Conservation (phyloP, 768 basidiomycete species). For the Serendipita sp. region DNA sequence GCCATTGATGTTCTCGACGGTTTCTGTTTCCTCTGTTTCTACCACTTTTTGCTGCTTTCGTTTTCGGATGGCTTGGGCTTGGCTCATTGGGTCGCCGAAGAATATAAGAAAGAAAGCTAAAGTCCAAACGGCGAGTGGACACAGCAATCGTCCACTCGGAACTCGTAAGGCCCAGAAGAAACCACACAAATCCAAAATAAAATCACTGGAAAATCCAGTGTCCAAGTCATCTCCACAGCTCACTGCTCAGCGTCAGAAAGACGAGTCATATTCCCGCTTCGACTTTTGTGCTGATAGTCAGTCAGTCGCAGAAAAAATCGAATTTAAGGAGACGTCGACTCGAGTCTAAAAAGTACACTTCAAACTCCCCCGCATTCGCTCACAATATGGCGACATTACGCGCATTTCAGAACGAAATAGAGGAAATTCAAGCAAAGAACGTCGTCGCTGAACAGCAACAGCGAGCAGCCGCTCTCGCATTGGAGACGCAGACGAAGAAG, state of each 20-base stretch:
- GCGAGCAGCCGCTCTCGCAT: conserved; percentile 19
- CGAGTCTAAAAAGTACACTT: too few species aligned
- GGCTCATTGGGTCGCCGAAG: not conserved
- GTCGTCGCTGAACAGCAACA: conserved; percentile 39
- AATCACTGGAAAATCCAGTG: not conserved
- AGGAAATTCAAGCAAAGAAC: conserved; percentile 57
- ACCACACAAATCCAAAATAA: too few species aligned
- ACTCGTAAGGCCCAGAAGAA: too few species aligned
- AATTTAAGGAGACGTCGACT: too few species aligned
- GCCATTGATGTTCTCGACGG: not conserved
- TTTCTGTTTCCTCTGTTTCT: not conserved
- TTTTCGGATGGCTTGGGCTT: not conserved
- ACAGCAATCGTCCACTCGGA: too few species aligned
- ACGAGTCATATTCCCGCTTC: not conserved
- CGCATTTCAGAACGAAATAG: conserved; percentile 52
- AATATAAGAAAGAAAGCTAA: too few species aligned
- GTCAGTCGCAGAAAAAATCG: too few species aligned
- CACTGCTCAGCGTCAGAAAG: not conserved
- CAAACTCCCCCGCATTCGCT: too few species aligned
- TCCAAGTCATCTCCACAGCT: not conserved
- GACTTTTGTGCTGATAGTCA: not conserved
- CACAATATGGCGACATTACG: conserved; percentile 14
- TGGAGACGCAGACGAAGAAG: conserved; percentile 25
- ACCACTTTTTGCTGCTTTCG: not conserved
- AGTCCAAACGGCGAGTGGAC: too few species aligned